Evolutionary conservation across 73 alveolate species (phyloP), one percentile per base, ranked within the genome.

Genomic region (Paramecium sonneborni): DNA sequence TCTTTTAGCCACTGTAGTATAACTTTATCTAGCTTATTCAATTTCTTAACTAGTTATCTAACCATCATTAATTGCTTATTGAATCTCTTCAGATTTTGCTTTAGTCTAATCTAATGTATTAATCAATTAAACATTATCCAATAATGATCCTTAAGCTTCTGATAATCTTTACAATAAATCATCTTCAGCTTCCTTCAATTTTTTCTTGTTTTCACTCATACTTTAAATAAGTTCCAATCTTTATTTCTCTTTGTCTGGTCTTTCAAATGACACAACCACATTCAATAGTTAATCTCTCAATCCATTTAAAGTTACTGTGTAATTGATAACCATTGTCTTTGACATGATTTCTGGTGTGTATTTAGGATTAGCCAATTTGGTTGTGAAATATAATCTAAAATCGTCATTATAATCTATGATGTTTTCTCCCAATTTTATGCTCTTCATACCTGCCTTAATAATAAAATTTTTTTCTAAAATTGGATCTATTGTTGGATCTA

Each of bases 311-410:
- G 99, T 99, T 72, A 98, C 99, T 96, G 98, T 97, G 95, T 98
- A 98, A 95, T 98, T 98, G 52, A 99, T 95, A 96, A 98, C 95
- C 70, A 97, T 97, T 69, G 98, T 99, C 93, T 95, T 98, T 18
- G 98, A 99, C 85, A 99, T 98, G 48, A 98, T 97, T 92, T 99
- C 99, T 30, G 99, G 99, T 0, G 99, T 95, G 93, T 96, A 99
- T 92, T 99, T 99, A 23, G 99, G 99, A 91, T 98, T 97, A 24
- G 99, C 96, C 86, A 98, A 97, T 95, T 98, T 99, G n/a, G 99
- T 99, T 5, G 99, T 99, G 90, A 99, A 94, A 85, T 94, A 98
- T 97, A 99, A 96, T 93, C 97, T 95, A 94, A 98, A 97, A 55
- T 97, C 98, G 21, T 88, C 94, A 34, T 95, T 70, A 92, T 95